Percentiles rank a stretch among this genome's conserved stretches.
Conservation (phyloP, 1,284 basidiomycete genomes). For the Malassezia psittaci region DNA sequence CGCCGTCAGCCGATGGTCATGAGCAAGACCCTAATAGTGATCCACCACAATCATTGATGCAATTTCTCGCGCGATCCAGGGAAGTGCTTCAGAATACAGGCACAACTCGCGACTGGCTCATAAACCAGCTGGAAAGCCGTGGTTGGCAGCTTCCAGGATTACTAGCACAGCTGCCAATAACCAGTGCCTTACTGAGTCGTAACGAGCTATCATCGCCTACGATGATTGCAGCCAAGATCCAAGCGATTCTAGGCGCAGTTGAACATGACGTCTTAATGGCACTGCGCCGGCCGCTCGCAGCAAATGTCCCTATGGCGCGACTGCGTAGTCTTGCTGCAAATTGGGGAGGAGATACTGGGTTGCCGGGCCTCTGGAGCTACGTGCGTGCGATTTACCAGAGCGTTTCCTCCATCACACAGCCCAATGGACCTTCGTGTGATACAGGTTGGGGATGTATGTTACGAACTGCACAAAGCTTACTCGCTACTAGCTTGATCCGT, state of each 20-base stretch:
- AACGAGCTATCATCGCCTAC: background rate
- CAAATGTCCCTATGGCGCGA: background rate
- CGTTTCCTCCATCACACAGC: constrained; percentile 13
- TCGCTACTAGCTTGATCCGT: constrained; percentile 77
- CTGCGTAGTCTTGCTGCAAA: background rate
- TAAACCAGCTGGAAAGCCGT: constrained; percentile 6
- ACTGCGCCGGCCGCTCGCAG: background rate
- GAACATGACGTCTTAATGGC: constrained; percentile 1
- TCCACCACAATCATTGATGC: constrained; percentile 50
- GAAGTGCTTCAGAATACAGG: constrained; percentile 7
- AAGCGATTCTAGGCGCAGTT: background rate
- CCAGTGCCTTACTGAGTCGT: background rate
- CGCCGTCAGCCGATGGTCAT: background rate
- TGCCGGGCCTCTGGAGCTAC: constrained; percentile 5
- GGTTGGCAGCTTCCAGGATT: constrained; percentile 8
- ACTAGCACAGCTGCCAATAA: constrained; percentile 1
- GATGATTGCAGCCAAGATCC: background rate
- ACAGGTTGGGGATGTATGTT: constrained; percentile 98
- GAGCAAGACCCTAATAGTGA: background rate
- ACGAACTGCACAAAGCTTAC: constrained; percentile 78
- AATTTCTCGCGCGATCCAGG: constrained; percentile 2
- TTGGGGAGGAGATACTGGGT: background rate
- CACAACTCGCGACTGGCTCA: constrained; percentile 1
- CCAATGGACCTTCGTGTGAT: constrained; percentile 72
- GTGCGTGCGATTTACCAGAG: background rate